Base-by-base conservation (phyloP, 257 asterid genomes). In the Solanum okadae region DNA sequence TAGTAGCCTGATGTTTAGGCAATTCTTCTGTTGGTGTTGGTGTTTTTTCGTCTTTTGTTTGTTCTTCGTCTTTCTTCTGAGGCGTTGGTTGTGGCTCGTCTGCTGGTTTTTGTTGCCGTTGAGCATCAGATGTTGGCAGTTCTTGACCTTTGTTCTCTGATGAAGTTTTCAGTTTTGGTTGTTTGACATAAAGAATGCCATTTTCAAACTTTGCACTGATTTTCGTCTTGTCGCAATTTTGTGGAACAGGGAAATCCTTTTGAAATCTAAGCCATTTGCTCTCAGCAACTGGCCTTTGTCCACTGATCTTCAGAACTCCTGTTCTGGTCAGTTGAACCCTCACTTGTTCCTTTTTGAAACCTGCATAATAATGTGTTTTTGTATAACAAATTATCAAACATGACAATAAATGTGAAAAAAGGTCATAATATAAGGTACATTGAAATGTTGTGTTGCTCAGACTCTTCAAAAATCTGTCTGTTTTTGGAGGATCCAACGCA, bases 131-230 rank as follows among this genome's bases (percentile, higher is more conserved):
- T 46, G 89, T 86, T 67, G 93, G 90, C 87, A 29, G 49, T 31
- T 38, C 87, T 3, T 37, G 10, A 15, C 44, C 92, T 18, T 91
- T 88, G 83, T 92, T 79, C 12, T 67, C 89, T 71, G 88, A 92
- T 33, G 90, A 91, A 68, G 88, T 90, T 1, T 91, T 91, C 78
- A 92, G 56, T 61, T 94, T 95, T n/a, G 98, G 96, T 77, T 88
- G 94, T 73, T 89, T 92, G 8, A 96, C 49, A 83, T 89, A 88
- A 15, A 96, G 42, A 72, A 91, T 90, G 22, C 94, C 96, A 6
- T 82, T 92, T 76, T 95, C 97, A 68, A 95, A 95, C 86, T 91
- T 95, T 20, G 98, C 98, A 42, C 81, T 87, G 88, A 96, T 94
- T 83, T 90, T 92, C 75, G 31, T 76, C 49, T 93, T 89, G 89